phyloP scores from a whole-genome alignment of 2,329 filamentous ascomycete genomes.

The Colletotrichum lini region DNA sequence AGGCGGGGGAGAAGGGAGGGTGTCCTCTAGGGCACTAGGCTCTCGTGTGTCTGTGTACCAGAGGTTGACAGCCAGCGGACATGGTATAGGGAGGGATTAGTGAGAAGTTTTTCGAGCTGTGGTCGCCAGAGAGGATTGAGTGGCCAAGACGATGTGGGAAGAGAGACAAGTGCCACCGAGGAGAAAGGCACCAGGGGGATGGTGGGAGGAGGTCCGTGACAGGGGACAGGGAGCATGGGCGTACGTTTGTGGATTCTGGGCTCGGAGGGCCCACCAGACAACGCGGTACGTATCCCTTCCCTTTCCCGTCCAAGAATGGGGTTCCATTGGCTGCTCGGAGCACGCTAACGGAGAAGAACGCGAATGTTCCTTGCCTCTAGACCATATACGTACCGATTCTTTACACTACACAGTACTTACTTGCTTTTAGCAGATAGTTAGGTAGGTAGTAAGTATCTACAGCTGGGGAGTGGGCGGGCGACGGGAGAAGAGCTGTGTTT shows the following conservation, averaged over 20 bases:
- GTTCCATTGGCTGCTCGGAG: slow-evolving; percentile 20
- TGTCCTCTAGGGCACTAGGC: background rate
- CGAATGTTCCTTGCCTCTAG: slow-evolving; percentile 6
- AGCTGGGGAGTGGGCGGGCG: slow-evolving; percentile 24
- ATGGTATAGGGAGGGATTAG: slow-evolving; percentile 36
- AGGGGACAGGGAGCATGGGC: slow-evolving; percentile 28
- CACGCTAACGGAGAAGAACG: slow-evolving; percentile 21
- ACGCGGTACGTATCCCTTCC: slow-evolving; percentile 27
- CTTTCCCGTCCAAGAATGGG: slow-evolving; percentile 15
- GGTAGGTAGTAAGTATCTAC: background rate
- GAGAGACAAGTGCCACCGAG: slow-evolving; percentile 39
- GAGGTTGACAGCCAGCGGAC: slow-evolving; percentile 21
- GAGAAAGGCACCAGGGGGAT: slow-evolving; percentile 33
- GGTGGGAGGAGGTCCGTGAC: slow-evolving; percentile 36
- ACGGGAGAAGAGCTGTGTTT: slow-evolving; percentile 28
- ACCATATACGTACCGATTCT: slow-evolving; percentile 15
- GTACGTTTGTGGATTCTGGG: slow-evolving; percentile 8
- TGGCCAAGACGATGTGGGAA: slow-evolving; percentile 39
- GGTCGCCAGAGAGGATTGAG: slow-evolving; percentile 33
- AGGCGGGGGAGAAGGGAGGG: slow-evolving; percentile 34
- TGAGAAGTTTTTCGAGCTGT: slow-evolving; percentile 40
- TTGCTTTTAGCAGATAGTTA: too few relatives aligned
- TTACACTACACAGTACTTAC: background rate
- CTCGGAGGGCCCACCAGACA: slow-evolving; percentile 15
- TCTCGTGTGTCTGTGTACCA: slow-evolving; percentile 24